These are phyloP conservation scores for Zalaria sp. DNA, from an alignment of 2,329 filamentous ascomycete genomes.

Conservation along the genomic window DNA sequence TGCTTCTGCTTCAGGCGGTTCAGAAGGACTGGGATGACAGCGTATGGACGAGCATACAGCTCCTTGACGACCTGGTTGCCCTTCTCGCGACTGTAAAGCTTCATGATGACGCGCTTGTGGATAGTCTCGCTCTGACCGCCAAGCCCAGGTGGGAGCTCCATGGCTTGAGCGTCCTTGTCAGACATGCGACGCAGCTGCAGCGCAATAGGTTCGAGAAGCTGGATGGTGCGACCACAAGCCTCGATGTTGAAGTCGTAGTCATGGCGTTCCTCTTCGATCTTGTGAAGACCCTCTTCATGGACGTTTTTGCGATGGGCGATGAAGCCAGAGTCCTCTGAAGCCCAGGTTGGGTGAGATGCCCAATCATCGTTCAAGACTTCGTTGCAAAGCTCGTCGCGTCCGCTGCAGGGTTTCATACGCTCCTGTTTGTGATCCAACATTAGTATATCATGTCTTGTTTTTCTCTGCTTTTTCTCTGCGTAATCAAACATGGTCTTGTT, in stretches of 20 bases:
- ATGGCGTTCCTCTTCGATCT: slow-evolving; percentile 95
- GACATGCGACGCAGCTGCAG: slow-evolving; percentile 73
- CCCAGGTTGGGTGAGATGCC: slow-evolving; percentile 98
- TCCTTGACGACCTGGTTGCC: slow-evolving; percentile 77
- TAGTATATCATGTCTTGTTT: not conserved
- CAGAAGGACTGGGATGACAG: slow-evolving; percentile 77
- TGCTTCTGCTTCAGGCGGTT: slow-evolving; percentile 88
- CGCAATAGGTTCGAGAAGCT: slow-evolving; percentile 85
- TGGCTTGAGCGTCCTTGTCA: slow-evolving; percentile 55
- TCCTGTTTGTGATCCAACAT: slow-evolving; percentile 35
- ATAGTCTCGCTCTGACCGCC: slow-evolving; percentile 92
- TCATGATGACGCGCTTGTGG: slow-evolving; percentile 93
- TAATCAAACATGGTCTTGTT: no score
- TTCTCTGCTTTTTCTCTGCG: no score
- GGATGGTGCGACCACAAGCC: slow-evolving; percentile 85
- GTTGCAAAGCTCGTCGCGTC: slow-evolving; percentile 86
- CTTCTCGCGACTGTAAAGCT: slow-evolving; percentile 78
- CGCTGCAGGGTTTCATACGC: slow-evolving; percentile 80
- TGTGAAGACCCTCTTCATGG: slow-evolving; percentile 84
- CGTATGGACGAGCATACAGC: slow-evolving; percentile 70
- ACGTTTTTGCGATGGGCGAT: slow-evolving; percentile 95
- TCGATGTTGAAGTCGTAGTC: slow-evolving; percentile 99
- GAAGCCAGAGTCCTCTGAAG: slow-evolving; percentile 93
- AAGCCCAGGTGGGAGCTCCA: slow-evolving; percentile 68
- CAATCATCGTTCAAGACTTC: slow-evolving; percentile 93